phyloP scores from a whole-genome alignment of 2,329 filamentous ascomycete species.

The Epichloe aotearoae region DNA sequence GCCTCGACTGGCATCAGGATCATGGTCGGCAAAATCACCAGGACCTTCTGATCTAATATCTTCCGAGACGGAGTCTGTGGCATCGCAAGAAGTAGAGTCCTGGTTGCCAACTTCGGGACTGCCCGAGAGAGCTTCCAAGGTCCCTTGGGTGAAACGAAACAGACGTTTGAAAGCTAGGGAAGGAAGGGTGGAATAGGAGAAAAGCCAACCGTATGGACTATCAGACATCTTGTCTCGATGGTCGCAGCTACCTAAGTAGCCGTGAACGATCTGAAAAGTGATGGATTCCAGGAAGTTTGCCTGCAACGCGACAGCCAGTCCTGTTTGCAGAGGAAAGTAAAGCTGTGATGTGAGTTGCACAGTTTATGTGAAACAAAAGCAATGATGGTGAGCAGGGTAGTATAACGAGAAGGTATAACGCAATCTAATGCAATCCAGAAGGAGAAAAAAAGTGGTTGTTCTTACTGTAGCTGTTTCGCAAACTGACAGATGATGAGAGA shows the following conservation, averaged over 20 bases:
- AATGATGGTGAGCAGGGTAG: neutral
- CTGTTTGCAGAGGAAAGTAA: neutral
- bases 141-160: neutral
- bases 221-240: constrained; percentile 1
- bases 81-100: neutral
- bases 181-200: neutral
- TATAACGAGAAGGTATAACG: neutral
- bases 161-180: neutral
- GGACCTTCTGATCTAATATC: neutral
- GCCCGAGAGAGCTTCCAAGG: neutral
- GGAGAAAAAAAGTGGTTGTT: neutral
- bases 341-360: neutral
- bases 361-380: neutral
- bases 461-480: constrained; percentile 2
- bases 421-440: neutral
- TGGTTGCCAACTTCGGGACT: neutral
- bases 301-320: neutral
- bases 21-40: neutral
- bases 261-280: neutral
- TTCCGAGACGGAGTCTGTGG: neutral
- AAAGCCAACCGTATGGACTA: neutral
- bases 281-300: neutral
- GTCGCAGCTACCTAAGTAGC: neutral
- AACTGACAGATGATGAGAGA: neutral
- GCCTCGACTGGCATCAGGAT: neutral